These are phyloP conservation scores for Aspergillus nomiae DNA, from an alignment of 2,329 filamentous ascomycete species.

Conservation along the genomic window DNA sequence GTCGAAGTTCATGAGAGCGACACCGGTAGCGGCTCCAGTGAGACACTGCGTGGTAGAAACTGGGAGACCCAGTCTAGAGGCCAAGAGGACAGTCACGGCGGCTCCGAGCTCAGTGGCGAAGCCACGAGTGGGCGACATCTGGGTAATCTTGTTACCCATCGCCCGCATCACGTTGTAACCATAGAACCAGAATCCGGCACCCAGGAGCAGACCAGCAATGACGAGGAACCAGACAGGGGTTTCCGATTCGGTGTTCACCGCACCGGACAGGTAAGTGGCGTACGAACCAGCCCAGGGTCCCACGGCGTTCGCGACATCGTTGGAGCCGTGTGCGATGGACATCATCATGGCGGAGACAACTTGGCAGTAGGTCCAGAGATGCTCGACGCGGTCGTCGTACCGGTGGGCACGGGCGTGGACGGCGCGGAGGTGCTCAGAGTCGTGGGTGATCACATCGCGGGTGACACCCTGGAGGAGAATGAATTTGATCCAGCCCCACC, in stretches of 20 bases:
- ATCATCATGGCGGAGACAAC: constrained; percentile 45
- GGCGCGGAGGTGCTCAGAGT: constrained; percentile 40
- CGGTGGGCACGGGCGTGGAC: constrained; percentile 45
- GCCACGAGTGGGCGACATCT: constrained; percentile 36
- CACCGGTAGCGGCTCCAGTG: constrained; percentile 38
- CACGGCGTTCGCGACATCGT: constrained; percentile 49
- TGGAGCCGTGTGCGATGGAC: constrained; percentile 49
- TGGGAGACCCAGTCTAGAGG: constrained; percentile 37
- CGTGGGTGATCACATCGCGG: constrained; percentile 45
- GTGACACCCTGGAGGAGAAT: constrained; percentile 49
- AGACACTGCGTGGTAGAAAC: constrained; percentile 44
- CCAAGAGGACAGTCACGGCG: constrained; percentile 42
- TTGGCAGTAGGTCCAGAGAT: constrained; percentile 51
- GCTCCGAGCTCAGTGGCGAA: constrained; percentile 45
- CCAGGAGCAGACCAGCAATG: constrained; percentile 40
- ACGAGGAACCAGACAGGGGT: constrained; percentile 46
- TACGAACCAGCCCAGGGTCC: constrained; percentile 46
- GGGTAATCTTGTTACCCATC: constrained; percentile 47
- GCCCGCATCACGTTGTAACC: constrained; percentile 45
- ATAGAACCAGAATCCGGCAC: constrained; percentile 46
- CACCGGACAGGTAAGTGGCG: constrained; percentile 35
- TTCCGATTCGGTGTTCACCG: constrained; percentile 32
- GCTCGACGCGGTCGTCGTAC: constrained; percentile 52
- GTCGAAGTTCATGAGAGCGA: constrained; percentile 41
- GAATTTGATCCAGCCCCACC: constrained; percentile 46